Conservation (phyloP, 805 yeast species). For the Candida loeiensis region DNA sequence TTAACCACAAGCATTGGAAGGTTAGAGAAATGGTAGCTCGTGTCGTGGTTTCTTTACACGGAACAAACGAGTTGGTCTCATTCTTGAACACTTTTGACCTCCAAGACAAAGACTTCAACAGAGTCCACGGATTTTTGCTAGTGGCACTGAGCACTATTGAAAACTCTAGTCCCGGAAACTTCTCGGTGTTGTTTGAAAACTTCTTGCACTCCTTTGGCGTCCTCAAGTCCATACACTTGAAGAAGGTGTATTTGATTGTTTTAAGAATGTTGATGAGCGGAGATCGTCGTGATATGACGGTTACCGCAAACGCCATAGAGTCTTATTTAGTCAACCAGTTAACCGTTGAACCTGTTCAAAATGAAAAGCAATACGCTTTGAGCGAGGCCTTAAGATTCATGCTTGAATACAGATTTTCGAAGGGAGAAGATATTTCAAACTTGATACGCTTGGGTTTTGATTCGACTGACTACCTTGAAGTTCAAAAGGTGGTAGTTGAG, state of each 20-base stretch:
- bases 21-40: slow-evolving; percentile 84
- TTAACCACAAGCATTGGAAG: slow-evolving; percentile 67
- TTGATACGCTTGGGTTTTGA: slow-evolving; percentile 32
- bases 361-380: slow-evolving; percentile 8
- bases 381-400: slow-evolving; percentile 9
- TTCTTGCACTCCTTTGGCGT: slow-evolving; percentile 26
- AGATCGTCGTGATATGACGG: neutral
- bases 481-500: slow-evolving; percentile 25
- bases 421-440: slow-evolving; percentile 1
- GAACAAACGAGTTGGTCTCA: slow-evolving; percentile 8
- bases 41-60: slow-evolving; percentile 52
- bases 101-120: slow-evolving; percentile 8
- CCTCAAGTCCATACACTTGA: slow-evolving; percentile 6
- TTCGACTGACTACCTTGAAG: slow-evolving; percentile 4
- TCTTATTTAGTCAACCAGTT: neutral
- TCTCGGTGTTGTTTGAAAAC: slow-evolving; percentile 58
- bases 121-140: slow-evolving; percentile 13
- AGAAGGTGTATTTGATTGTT: slow-evolving; percentile 3
- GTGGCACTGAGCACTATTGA: slow-evolving; percentile 23
- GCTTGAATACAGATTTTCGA: slow-evolving; percentile 6
- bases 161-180: neutral
- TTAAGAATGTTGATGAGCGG: neutral
- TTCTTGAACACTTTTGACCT: slow-evolving; percentile 22
- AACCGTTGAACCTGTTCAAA: slow-evolving; percentile 23
- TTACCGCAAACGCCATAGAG: neutral